Conservation (phyloP, 2,329 filamentous ascomycete species). For the Nothopassalora personata region DNA sequence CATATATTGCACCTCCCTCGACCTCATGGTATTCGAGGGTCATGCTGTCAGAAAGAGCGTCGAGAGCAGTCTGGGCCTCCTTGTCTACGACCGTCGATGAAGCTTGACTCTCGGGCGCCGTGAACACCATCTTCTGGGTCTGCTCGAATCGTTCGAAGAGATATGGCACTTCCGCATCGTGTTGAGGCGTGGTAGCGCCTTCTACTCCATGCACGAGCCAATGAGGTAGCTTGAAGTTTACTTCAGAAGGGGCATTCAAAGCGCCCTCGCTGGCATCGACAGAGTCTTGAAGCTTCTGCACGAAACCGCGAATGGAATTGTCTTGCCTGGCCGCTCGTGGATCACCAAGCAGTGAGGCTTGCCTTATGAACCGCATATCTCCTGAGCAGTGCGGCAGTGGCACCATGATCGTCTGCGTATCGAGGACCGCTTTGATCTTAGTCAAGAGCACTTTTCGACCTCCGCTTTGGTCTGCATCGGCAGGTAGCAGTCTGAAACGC, state of each 20-base stretch:
- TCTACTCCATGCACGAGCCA: constrained; percentile 9
- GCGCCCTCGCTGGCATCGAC: constrained; percentile 8
- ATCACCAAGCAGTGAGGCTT: constrained; percentile 5
- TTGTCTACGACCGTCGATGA: neutral
- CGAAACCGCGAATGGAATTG: constrained; percentile 17
- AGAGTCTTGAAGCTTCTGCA: constrained; percentile 15
- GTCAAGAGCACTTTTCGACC: constrained; percentile 5
- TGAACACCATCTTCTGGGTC: constrained; percentile 16
- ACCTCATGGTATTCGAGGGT: constrained; percentile 14
- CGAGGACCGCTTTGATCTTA: constrained; percentile 9
- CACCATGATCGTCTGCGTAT: constrained; percentile 16
- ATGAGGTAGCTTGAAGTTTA: constrained; percentile 19
- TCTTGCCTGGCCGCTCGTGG: constrained; percentile 5
- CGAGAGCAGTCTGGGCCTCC: constrained; percentile 3
- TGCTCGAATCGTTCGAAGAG: constrained; percentile 29
- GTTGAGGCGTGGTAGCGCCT: neutral
- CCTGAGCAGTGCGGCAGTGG: constrained; percentile 17
- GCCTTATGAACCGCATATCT: constrained; percentile 22
- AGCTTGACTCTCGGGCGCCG: neutral
- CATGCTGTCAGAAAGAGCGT: neutral
- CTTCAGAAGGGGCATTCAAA: constrained; percentile 16
- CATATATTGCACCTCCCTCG: constrained; percentile 18
- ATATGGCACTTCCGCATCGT: constrained; percentile 17
- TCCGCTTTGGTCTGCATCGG: neutral
- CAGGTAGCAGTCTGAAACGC: constrained; percentile 11